Percentiles rank a stretch among this genome's conserved stretches.
Conservation (phyloP, 129 eudicot species). For the Rutidosis leptorrhynchoides region DNA sequence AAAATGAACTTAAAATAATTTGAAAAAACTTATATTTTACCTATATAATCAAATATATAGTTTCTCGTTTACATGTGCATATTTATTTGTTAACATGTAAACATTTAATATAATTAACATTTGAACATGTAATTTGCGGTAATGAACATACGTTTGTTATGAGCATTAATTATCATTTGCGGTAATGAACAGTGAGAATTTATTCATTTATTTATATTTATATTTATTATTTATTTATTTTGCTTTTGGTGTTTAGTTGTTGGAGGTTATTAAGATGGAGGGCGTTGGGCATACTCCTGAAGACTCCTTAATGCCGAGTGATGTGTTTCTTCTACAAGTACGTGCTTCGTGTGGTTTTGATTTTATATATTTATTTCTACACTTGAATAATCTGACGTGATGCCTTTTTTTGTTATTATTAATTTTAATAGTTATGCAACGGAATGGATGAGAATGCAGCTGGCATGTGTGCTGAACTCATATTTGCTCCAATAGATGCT, state of each 20-base stretch:
- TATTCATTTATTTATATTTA: no score
- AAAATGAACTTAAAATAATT: no score
- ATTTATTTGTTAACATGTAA: no score
- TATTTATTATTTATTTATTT: not conserved
- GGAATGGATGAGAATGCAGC: slow-evolving; percentile 96
- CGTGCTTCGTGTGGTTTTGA: not conserved
- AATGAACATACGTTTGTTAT: no score
- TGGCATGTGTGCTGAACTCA: slow-evolving; percentile 84
- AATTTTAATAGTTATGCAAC: slow-evolving; percentile 61
- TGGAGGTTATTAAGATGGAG: slow-evolving; percentile 90
- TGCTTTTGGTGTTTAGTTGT: slow-evolving; percentile 42
- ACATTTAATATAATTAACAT: no score
- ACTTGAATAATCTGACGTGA: slow-evolving; percentile 1
- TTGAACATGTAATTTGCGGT: no score
- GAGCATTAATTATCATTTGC: no score
- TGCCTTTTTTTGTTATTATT: not conserved
- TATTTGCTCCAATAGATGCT: slow-evolving; percentile 95
- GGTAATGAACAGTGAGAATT: no score
- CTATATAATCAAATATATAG: no score
- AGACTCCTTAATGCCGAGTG: slow-evolving; percentile 71
- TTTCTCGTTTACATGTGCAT: no score
- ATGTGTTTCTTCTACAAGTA: slow-evolving; percentile 85
- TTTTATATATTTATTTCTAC: not conserved
- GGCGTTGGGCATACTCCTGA: slow-evolving; percentile 60
- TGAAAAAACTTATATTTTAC: no score